phyloP scores from a whole-genome alignment of 169 alveolate species.

The Cyclospora cayetanensis region DNA sequence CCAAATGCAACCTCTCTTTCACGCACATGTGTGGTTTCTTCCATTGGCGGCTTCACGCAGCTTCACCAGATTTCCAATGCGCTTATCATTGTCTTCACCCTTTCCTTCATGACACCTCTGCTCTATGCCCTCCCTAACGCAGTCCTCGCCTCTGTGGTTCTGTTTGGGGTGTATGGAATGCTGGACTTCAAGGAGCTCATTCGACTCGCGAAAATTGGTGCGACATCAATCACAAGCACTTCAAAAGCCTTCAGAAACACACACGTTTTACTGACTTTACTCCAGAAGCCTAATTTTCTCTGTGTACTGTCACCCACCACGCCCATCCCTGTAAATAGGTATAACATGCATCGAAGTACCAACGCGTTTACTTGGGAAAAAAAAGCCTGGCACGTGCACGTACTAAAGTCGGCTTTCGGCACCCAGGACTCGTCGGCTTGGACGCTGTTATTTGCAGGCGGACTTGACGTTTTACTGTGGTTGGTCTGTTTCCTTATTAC shows the following conservation, averaged over 20 bases:
- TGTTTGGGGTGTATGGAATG: conserved; percentile 76
- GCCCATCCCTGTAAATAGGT: no score
- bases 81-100: conserved; percentile 66
- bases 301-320: no score
- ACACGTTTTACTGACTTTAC: no score
- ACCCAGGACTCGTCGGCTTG: no score
- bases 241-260: no score
- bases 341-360: no score
- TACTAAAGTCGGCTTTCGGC: no score
- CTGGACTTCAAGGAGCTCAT: conserved; percentile 66
- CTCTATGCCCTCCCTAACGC: conserved; percentile 68
- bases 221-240: no score
- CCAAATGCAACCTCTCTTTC: conserved; percentile 75
- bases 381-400: no score
- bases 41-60: conserved; percentile 63
- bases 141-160: conserved; percentile 73
- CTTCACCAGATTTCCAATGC: conserved; percentile 65
- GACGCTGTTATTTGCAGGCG: conserved; percentile 53
- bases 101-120: conserved; percentile 73
- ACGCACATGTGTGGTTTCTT: conserved; percentile 63
- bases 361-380: no score
- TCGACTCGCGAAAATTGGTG: conserved; percentile 62
- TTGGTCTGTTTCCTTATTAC: conserved; percentile 70
- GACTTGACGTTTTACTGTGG: conserved; percentile 74
- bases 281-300: no score